Evolutionary conservation across 140 eudicot species (phyloP).

Genomic region (Anethum foeniculum): DNA sequence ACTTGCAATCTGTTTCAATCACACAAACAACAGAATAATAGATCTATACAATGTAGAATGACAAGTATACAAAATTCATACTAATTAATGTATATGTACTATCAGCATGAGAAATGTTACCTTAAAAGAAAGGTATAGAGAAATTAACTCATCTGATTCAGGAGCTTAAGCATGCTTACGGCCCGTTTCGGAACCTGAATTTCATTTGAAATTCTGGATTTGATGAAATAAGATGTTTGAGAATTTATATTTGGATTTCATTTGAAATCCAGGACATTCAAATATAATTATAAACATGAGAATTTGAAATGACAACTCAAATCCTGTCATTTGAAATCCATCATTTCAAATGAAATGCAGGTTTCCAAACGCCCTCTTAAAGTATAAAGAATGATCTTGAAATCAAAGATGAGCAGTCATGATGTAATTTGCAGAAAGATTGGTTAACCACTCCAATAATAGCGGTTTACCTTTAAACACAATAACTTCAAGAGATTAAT

Average conservation of each 20-base stretch:
- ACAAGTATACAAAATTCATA: neutral
- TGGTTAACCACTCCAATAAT: neutral
- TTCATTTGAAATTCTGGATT: too few species aligned
- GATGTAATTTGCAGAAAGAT: neutral
- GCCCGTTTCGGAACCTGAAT: too few species aligned
- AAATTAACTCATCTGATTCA: neutral
- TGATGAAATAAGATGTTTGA: too few species aligned
- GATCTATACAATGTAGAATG: neutral
- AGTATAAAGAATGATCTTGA: neutral
- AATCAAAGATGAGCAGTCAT: neutral
- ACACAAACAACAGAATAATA: neutral
- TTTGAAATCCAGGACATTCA: too few species aligned
- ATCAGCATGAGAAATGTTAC: neutral
- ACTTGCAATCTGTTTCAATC: neutral
- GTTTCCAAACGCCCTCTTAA: too few species aligned
- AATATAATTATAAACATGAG: too few species aligned
- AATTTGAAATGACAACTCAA: too few species aligned
- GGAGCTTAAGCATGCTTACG: too few species aligned
- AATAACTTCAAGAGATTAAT: neutral
- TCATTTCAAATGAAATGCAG: too few species aligned
- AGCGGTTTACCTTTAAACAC: neutral
- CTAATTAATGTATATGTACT: neutral
- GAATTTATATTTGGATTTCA: too few species aligned
- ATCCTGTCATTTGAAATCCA: too few species aligned
- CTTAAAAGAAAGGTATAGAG: neutral